These are phyloP conservation scores for Penicillium fuscoglaucum DNA, from an alignment of 2,329 filamentous ascomycete genomes.

Conservation along the genomic window DNA sequence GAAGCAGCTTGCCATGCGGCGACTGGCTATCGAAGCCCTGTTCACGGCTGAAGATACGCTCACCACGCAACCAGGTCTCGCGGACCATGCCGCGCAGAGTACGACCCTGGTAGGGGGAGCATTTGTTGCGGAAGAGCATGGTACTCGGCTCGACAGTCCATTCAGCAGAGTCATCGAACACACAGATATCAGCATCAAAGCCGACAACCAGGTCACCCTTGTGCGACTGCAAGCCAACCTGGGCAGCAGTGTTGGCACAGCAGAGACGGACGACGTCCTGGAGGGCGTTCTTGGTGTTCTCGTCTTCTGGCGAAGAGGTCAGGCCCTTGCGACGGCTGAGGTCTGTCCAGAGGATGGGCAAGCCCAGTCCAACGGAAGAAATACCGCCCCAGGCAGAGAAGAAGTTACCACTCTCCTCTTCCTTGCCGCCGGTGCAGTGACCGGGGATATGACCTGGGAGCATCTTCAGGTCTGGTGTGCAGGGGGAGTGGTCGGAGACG, in stretches of 20 bases:
- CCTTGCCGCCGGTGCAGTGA: conserved; percentile 35
- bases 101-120: conserved; percentile 85
- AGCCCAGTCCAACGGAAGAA: conserved; percentile 85
- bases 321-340: conserved; percentile 60
- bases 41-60: conserved; percentile 70
- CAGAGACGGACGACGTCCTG: conserved; percentile 84
- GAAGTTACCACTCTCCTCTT: conserved; percentile 70
- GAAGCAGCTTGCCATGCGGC: conserved; percentile 40
- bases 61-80: conserved; percentile 83
- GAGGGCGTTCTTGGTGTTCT: conserved; percentile 56
- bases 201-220: conserved; percentile 82
- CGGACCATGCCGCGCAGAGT: conserved; percentile 73
- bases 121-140: conserved; percentile 94
- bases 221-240: conserved; percentile 77
- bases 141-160: conserved; percentile 74
- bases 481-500: conserved; percentile 94
- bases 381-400: conserved; percentile 97
- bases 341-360: conserved; percentile 86
- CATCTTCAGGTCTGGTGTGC: conserved; percentile 90
- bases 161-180: conserved; percentile 81
- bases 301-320: conserved; percentile 38
- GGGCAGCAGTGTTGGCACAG: conserved; percentile 78
- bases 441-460: conserved; percentile 70
- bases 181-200: conserved; percentile 85
- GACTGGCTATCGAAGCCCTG: conserved; percentile 41